Evolutionary conservation across 495 filamentous ascomycete species (phyloP).

Genomic region (Barbatosphaeria neglecta): DNA sequence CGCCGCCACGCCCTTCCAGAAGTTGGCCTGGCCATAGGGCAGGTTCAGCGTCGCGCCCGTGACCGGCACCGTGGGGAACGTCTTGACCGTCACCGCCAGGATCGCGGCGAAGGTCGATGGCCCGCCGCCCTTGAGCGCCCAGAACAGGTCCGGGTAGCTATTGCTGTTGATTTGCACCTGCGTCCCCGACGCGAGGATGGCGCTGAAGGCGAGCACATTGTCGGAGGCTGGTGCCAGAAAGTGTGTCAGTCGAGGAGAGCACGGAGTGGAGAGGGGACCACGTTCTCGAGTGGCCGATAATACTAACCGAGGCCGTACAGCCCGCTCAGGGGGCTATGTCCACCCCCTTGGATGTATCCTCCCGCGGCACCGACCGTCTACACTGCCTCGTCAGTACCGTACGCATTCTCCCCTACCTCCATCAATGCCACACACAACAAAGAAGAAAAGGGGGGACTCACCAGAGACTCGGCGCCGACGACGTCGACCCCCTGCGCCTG

Average conservation of each 20-base stretch:
- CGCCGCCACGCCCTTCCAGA: slow-evolving; percentile 29
- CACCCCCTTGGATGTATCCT: slow-evolving; percentile 51
- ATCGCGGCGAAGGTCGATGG: slow-evolving; percentile 45
- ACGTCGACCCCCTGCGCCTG: slow-evolving; percentile 29
- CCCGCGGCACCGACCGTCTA: slow-evolving; percentile 36
- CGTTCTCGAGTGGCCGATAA: too few relatives aligned
- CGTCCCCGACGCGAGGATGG: slow-evolving; percentile 41
- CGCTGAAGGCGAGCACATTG: slow-evolving; percentile 40
- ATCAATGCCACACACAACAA: not conserved
- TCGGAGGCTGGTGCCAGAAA: slow-evolving; percentile 40
- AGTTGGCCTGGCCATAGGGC: slow-evolving; percentile 23
- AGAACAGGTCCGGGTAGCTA: slow-evolving; percentile 46
- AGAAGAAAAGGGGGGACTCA: not conserved
- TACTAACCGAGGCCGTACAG: slow-evolving; percentile 43
- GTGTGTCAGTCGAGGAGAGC: too few relatives aligned
- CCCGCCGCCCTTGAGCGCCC: slow-evolving; percentile 44
- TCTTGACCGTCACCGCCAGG: slow-evolving; percentile 36
- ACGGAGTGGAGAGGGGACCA: slow-evolving; percentile 31
- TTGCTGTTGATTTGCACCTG: slow-evolving; percentile 36
- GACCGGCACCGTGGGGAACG: slow-evolving; percentile 21
- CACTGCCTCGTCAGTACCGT: not conserved
- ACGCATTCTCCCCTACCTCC: not conserved
- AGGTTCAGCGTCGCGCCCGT: slow-evolving; percentile 18
- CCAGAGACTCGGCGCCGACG: slow-evolving; percentile 35
- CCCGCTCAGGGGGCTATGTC: slow-evolving; percentile 44